Percentiles rank a stretch among this genome's conserved stretches.
Conservation (phyloP, 2,329 filamentous ascomycete species). For the Colletotrichum sp. region DNA sequence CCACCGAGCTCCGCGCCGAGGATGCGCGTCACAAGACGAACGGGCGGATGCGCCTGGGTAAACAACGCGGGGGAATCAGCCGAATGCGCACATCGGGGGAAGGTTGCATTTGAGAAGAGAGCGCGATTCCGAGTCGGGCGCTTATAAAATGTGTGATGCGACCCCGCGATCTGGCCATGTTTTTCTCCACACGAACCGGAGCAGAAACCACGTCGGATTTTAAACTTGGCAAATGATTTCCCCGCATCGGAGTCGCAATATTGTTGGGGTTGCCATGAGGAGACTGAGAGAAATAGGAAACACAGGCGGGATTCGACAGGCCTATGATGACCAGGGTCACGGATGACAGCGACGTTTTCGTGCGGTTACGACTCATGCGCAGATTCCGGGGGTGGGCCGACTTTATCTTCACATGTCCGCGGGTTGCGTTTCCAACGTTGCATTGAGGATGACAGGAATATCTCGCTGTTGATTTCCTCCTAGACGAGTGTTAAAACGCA, state of each 20-base stretch:
- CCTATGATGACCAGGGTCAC: neutral
- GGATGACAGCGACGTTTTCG: neutral
- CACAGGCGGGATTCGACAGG: neutral
- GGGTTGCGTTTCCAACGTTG: neutral
- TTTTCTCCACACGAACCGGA: neutral
- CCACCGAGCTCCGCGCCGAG: neutral
- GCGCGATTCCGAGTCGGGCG: neutral
- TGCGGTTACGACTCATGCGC: neutral
- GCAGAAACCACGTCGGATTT: neutral
- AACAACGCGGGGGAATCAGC: neutral
- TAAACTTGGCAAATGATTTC: neutral
- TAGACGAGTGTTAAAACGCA: neutral
- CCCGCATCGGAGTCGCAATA: constrained; percentile 3
- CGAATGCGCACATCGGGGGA: neutral
- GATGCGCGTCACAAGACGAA: neutral
- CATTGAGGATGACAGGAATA: neutral
- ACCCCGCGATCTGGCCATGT: neutral
- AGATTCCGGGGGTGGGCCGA: neutral
- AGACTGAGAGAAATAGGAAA: neutral
- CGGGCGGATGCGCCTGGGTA: neutral
- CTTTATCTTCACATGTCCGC: neutral
- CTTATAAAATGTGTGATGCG: constrained; percentile 1
- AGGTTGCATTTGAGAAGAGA: neutral
- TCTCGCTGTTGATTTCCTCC: neutral
- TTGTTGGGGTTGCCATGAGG: neutral